These are phyloP conservation scores for Toxoplasma gondii DNA, from an alignment of 169 alveolate species.

Conservation along the genomic window DNA sequence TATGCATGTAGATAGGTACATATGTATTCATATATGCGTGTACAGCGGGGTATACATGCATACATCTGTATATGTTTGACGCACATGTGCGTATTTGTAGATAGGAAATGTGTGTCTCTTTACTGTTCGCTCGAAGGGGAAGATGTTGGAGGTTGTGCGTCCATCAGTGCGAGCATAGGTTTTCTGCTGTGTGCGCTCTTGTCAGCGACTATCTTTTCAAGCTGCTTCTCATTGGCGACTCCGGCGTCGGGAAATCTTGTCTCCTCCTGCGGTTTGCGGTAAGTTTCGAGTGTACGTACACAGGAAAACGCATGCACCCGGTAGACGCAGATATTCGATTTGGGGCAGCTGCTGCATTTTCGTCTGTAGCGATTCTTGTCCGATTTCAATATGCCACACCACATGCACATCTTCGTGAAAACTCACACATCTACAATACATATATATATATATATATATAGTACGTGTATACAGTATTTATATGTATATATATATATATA, in stretches of 20 bases:
- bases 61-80: background rate
- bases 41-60: background rate
- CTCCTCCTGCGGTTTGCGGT: conserved; percentile 95
- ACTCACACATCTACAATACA: too few species aligned
- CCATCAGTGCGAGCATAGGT: too few species aligned
- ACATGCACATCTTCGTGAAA: too few species aligned
- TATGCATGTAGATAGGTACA: background rate
- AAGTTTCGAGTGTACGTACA: conserved; percentile 59
- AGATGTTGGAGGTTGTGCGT: too few species aligned
- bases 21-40: background rate
- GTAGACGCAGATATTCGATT: background rate
- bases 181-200: background rate
- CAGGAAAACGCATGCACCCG: background rate
- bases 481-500: too few species aligned
- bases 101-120: background rate
- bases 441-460: too few species aligned
- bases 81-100: background rate
- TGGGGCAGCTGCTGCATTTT: background rate
- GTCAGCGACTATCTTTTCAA: conserved; percentile 93
- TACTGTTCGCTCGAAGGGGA: too few species aligned
- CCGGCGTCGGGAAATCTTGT: conserved; percentile 98
- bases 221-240: conserved; percentile 96
- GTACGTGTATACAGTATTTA: too few species aligned
- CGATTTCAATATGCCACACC: too few species aligned
- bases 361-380: too few species aligned